Evolutionary conservation across 176 grass and related monocot genomes (phyloP).

Genomic region (Elaeis guineensis): DNA sequence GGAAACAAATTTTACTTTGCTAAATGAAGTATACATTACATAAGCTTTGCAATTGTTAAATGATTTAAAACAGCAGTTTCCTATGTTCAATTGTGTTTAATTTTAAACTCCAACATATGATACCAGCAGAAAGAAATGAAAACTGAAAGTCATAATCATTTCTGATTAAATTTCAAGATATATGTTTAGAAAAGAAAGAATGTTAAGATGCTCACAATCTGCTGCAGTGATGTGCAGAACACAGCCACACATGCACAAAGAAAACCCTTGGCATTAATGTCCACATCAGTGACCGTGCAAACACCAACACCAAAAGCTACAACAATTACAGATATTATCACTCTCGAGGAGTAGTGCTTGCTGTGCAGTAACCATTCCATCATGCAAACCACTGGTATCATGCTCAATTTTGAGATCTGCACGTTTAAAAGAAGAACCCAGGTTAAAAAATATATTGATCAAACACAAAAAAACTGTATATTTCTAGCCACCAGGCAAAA

Average conservation of each 20-base stretch:
- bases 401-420: slow-evolving; percentile 91
- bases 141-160: too few relatives aligned
- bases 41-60: too few relatives aligned
- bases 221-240: slow-evolving; percentile 86
- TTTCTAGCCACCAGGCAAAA: not conserved
- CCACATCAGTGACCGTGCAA: slow-evolving; percentile 81
- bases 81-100: too few relatives aligned
- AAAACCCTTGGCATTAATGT: slow-evolving; percentile 86
- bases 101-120: too few relatives aligned
- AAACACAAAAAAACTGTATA: too few relatives aligned
- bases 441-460: slow-evolving; percentile 1
- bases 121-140: too few relatives aligned
- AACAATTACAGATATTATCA: slow-evolving; percentile 56
- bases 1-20: too few relatives aligned
- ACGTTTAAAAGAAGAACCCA: not conserved
- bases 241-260: slow-evolving; percentile 76
- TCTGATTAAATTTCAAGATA: too few relatives aligned
- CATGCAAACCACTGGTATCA: slow-evolving; percentile 88
- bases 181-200: too few relatives aligned
- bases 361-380: slow-evolving; percentile 79
- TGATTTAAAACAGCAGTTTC: too few relatives aligned
- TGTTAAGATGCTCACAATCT: slow-evolving; percentile 53
- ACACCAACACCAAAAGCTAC: slow-evolving; percentile 80
- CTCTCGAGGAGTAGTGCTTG: slow-evolving; percentile 70
- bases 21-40: too few relatives aligned